These are phyloP conservation scores for Nemania serpens DNA, from an alignment of 2,329 filamentous ascomycete genomes.

Conservation along the genomic window DNA sequence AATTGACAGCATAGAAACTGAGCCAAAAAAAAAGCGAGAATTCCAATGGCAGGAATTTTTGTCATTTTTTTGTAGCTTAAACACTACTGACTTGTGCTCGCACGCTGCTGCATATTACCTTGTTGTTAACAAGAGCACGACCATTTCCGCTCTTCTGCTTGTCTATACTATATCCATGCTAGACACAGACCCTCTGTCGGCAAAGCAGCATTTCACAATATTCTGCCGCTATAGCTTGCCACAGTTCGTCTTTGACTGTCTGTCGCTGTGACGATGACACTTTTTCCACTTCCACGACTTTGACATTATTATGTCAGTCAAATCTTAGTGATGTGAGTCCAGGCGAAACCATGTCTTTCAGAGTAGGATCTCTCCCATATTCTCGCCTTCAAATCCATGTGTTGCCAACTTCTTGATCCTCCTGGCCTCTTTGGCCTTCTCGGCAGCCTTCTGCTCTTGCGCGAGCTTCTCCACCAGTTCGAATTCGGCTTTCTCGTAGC, in stretches of 20 bases:
- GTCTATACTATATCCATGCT: constrained; percentile 5
- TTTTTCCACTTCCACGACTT: neutral
- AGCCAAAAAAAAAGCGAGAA: neutral
- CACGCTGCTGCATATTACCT: neutral
- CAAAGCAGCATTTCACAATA: constrained; percentile 65
- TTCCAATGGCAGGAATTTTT: neutral
- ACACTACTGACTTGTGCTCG: neutral
- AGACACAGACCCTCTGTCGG: constrained; percentile 17
- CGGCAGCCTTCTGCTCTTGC: constrained; percentile 69
- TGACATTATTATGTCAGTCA: neutral
- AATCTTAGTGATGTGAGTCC: neutral
- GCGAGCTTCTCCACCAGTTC: constrained; percentile 74
- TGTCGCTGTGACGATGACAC: neutral
- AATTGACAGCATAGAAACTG: neutral
- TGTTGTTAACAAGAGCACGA: neutral
- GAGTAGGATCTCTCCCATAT: constrained; percentile 73
- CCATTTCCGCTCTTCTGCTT: neutral
- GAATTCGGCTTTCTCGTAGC: constrained; percentile 68
- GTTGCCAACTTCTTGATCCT: constrained; percentile 72
- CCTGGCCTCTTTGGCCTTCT: constrained; percentile 75
- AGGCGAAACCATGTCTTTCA: constrained; percentile 20
- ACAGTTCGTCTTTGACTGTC: constrained; percentile 9
- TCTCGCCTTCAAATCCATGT: constrained; percentile 88
- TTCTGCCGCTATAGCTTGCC: constrained; percentile 51
- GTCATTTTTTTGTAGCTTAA: neutral